A percentile compares a stretch with the other conserved stretches of the same genome.
Evolutionary conservation across 805 yeast genomes (phyloP).

Genomic region (Pichia californica): DNA sequence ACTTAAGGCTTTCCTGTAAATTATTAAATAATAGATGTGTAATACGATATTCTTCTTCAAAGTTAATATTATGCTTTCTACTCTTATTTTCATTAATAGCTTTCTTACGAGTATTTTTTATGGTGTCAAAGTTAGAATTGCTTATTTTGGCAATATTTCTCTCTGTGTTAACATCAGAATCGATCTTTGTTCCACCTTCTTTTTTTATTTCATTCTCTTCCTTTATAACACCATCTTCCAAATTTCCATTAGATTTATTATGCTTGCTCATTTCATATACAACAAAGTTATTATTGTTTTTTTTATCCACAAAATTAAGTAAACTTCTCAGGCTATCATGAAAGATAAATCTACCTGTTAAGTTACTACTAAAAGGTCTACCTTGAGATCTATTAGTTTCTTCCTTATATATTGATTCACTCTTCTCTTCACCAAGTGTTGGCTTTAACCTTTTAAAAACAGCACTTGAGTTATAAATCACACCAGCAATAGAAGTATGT

Average conservation of each 20-base stretch:
- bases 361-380: slow-evolving; percentile 28
- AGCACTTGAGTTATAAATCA: slow-evolving; percentile 22
- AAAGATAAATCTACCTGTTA: slow-evolving; percentile 25
- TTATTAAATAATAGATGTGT: background rate
- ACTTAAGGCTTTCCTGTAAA: background rate
- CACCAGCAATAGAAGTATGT: slow-evolving; percentile 21
- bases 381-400: slow-evolving; percentile 26
- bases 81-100: background rate
- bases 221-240: background rate
- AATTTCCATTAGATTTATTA: background rate
- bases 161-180: too few species aligned
- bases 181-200: too few species aligned
- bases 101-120: background rate
- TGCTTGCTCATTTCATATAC: slow-evolving; percentile 15
- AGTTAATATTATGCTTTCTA: background rate
- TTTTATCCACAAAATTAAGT: slow-evolving; percentile 22
- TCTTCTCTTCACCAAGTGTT: slow-evolving; percentile 2
- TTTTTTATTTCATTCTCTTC: background rate
- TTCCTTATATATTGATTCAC: slow-evolving; percentile 4
- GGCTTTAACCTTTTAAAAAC: slow-evolving; percentile 22
- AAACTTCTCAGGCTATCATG: slow-evolving; percentile 23
- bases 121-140: background rate
- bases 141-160: too few species aligned
- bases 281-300: slow-evolving; percentile 15
- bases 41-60: background rate